Evolutionary conservation across 257 asterid species (phyloP).

Genomic region (Catharanthus roseus): DNA sequence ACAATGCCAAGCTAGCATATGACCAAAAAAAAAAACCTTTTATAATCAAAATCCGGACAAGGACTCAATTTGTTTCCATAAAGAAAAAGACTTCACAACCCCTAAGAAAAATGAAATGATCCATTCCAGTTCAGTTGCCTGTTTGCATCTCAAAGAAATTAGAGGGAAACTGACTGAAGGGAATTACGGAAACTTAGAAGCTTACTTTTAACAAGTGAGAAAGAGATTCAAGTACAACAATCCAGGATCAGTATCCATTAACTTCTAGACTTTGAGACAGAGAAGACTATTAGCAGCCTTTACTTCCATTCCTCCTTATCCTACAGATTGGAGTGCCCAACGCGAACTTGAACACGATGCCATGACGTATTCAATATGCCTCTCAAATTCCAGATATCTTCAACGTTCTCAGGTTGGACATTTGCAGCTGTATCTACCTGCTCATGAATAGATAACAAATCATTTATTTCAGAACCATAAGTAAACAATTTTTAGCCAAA

Average conservation of each 20-base stretch:
- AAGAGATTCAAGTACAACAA: background rate
- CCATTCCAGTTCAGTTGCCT: background rate
- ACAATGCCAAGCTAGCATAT: no score
- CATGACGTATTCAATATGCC: constrained; percentile 92
- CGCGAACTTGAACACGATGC: constrained; percentile 77
- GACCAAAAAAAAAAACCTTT: no score
- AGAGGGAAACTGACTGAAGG: no score
- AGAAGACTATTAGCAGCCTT: background rate
- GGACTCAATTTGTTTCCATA: no score
- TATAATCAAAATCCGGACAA: background rate
- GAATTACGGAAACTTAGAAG: no score
- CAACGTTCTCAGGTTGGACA: constrained; percentile 86
- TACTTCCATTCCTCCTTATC: constrained; percentile 5
- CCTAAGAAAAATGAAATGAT: background rate
- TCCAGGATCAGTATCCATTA: background rate
- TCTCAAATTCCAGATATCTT: constrained; percentile 85
- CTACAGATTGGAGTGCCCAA: constrained; percentile 76
- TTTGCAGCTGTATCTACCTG: constrained; percentile 89
- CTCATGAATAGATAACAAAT: constrained; percentile 4
- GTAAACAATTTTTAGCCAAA: background rate
- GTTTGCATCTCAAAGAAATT: background rate
- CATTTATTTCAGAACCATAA: background rate
- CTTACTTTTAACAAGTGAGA: background rate
- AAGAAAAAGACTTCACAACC: background rate
- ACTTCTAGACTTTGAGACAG: background rate